A percentile compares a stretch with the other conserved stretches of the same genome.
Conservation (phyloP, 2,329 filamentous ascomycete species). For the Beauveria sp. region DNA sequence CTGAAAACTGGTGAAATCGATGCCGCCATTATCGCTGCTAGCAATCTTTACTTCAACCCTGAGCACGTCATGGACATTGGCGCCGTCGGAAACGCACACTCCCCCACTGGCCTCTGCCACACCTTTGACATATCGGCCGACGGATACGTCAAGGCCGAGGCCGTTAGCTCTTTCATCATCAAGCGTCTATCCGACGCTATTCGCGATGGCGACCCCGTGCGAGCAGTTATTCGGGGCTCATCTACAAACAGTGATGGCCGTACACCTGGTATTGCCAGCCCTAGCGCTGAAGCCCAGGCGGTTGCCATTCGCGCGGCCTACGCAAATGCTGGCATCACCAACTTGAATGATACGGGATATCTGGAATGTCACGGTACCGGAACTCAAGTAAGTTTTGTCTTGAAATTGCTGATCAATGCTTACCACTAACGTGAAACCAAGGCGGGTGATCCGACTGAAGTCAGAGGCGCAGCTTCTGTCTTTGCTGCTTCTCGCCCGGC, state of each 20-base stretch:
- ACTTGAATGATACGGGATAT: neutral
- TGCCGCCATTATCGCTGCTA: conserved; percentile 30
- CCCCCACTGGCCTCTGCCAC: conserved; percentile 20
- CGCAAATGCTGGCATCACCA: conserved; percentile 1
- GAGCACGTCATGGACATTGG: conserved; percentile 35
- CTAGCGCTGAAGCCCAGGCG: neutral
- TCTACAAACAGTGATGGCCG: neutral
- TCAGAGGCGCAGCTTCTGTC: conserved; percentile 16
- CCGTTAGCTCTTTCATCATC: conserved; percentile 32
- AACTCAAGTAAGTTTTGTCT: neutral
- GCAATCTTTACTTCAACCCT: conserved; percentile 34
- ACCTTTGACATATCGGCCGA: conserved; percentile 29
- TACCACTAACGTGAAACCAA: neutral
- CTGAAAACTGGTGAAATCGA: conserved; percentile 12
- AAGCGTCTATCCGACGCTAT: conserved; percentile 37
- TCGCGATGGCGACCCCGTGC: conserved; percentile 9
- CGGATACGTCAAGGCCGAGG: conserved; percentile 40
- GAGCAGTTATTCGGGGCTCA: neutral
- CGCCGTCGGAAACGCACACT: conserved; percentile 30
- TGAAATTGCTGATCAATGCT: fast-evolving
- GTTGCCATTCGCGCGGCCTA: conserved; percentile 9
- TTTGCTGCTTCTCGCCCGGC: conserved; percentile 15
- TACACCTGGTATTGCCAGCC: conserved; percentile 5
- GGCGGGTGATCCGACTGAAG: conserved; percentile 10
- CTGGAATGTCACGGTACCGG: conserved; percentile 4